Conservation (phyloP, 768 basidiomycete genomes). For the Serendipita indica region DNA sequence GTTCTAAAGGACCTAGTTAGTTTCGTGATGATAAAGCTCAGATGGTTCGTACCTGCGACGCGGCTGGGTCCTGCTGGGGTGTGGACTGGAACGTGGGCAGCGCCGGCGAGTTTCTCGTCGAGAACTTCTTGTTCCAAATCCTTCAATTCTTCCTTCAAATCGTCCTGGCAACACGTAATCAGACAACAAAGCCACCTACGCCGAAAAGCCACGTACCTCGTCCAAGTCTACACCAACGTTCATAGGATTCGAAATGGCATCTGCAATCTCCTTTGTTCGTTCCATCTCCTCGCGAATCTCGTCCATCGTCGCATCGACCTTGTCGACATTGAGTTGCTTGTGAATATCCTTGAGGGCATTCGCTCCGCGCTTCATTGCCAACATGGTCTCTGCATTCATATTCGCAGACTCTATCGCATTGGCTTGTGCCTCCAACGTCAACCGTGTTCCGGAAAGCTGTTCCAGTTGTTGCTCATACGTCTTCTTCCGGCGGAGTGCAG, state of each 20-base stretch:
- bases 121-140: constrained; percentile 23
- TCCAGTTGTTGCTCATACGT: constrained; percentile 75
- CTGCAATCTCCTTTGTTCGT: constrained; percentile 82
- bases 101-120: background rate
- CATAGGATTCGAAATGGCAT: constrained; percentile 64
- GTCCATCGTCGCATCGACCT: constrained; percentile 83
- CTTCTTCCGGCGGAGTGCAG: constrained; percentile 89
- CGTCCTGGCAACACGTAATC: constrained; percentile 40
- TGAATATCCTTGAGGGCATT: constrained; percentile 84
- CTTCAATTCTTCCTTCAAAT: constrained; percentile 62
- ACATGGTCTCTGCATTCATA: constrained; percentile 94
- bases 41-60: background rate
- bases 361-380: constrained; percentile 90
- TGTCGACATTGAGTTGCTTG: constrained; percentile 65
- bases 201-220: constrained; percentile 39
- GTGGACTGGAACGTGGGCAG: background rate
- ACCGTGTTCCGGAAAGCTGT: constrained; percentile 61
- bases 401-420: constrained; percentile 96
- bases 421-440: constrained; percentile 92
- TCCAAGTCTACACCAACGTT: constrained; percentile 44
- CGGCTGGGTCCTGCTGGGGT: background rate
- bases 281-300: constrained; percentile 81
- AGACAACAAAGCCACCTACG: background rate
- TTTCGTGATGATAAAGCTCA: background rate
- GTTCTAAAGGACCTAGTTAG: constrained; percentile 14